phyloP scores from a whole-genome alignment of 108 stramenopile genomes.

The Mediolabrus comicus region DNA sequence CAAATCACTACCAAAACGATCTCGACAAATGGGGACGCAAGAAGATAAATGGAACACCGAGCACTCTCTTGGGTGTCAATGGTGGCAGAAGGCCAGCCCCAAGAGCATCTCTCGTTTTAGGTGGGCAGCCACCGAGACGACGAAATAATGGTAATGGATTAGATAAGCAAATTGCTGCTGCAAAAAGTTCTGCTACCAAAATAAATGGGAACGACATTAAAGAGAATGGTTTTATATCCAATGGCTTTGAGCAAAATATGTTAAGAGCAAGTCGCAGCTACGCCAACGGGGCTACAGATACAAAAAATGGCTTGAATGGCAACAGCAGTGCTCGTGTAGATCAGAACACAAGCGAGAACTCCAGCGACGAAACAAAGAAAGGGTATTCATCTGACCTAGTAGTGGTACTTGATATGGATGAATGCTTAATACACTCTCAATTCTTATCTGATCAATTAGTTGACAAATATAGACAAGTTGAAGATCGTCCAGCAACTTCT shows the following conservation, averaged over 20 bases:
- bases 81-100: slow-evolving; percentile 15
- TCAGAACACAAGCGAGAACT: neutral
- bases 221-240: slow-evolving; percentile 9
- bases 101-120: slow-evolving; percentile 39
- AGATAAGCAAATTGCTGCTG: neutral
- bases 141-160: slow-evolving; percentile 20
- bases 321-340: neutral
- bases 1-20: slow-evolving; percentile 33
- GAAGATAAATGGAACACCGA: slow-evolving; percentile 3
- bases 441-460: slow-evolving; percentile 63
- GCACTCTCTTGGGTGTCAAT: slow-evolving; percentile 8
- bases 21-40: slow-evolving; percentile 48
- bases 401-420: slow-evolving; percentile 98
- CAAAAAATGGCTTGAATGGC: slow-evolving; percentile 11
- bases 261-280: neutral
- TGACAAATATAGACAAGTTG: slow-evolving; percentile 57
- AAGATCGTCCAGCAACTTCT: slow-evolving; percentile 33
- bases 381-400: slow-evolving; percentile 71
- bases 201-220: slow-evolving; percentile 2
- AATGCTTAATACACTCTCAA: slow-evolving; percentile 98
- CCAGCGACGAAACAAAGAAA: neutral
- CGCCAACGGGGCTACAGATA: neutral
- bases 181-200: neutral
- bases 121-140: slow-evolving; percentile 7
- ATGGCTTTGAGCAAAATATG: neutral